A percentile compares a stretch with the other conserved stretches of the same genome.
Conservation (phyloP, 2,329 filamentous ascomycete species). For the Thielaviopsis populi region DNA sequence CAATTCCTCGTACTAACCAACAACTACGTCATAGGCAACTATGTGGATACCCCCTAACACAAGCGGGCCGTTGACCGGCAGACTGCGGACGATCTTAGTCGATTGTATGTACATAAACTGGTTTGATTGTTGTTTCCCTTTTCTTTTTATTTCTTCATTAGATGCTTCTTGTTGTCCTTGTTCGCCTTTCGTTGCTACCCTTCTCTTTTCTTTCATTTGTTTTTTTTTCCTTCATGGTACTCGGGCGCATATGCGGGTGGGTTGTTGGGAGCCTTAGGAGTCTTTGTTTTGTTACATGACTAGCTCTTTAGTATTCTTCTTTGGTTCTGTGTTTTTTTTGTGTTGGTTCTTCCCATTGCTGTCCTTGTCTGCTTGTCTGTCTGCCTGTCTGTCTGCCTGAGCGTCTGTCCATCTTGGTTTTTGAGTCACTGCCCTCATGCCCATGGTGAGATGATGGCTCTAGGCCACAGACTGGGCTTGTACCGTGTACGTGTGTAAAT, state of each 20-base stretch:
- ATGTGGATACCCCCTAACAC: neutral
- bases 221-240: neutral
- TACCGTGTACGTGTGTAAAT: neutral
- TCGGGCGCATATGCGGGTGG: constrained; percentile 6
- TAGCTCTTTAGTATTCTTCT: constrained; percentile 3
- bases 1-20: neutral
- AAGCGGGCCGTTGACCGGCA: neutral
- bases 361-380: neutral
- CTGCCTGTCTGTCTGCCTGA: too few species aligned
- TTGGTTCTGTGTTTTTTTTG: neutral
- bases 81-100: neutral
- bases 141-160: neutral
- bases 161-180: neutral
- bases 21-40: constrained; percentile 2
- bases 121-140: neutral
- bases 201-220: neutral
- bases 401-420: neutral
- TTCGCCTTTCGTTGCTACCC: neutral
- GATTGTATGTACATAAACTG: neutral
- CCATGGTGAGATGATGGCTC: neutral
- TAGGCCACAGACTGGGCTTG: neutral
- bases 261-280: constrained; percentile 1
- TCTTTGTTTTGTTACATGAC: constrained; percentile 4
- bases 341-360: neutral
- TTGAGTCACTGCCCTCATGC: neutral